Conservation (phyloP, 768 basidiomycete species). For the Calocybe gangraenosa region DNA sequence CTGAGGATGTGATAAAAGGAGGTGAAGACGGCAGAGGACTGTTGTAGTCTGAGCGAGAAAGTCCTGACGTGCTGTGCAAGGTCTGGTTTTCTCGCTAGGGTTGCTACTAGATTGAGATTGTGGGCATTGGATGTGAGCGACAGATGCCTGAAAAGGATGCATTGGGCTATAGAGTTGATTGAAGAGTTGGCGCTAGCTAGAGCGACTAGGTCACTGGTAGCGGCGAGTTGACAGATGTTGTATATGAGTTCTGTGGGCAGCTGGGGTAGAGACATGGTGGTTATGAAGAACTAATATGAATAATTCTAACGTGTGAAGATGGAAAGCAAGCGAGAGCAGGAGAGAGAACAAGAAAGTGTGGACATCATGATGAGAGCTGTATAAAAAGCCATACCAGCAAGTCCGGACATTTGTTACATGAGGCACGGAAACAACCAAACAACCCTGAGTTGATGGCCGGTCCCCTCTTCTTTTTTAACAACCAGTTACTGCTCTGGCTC, state of each 20-base stretch:
- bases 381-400: slow-evolving; percentile 13
- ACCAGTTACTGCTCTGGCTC: no score
- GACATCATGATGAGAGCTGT: slow-evolving; percentile 21
- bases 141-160: slow-evolving; percentile 60
- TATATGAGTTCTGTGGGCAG: slow-evolving; percentile 65
- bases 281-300: slow-evolving; percentile 11
- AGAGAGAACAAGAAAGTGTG: slow-evolving; percentile 13
- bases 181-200: slow-evolving; percentile 40
- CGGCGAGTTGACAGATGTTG: slow-evolving; percentile 33
- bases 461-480: no score
- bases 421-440: slow-evolving; percentile 15
- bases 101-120: slow-evolving; percentile 46
- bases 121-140: slow-evolving; percentile 36
- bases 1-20: slow-evolving; percentile 47
- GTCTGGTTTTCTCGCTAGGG: slow-evolving; percentile 53
- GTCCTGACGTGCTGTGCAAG: slow-evolving; percentile 60
- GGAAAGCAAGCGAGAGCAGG: slow-evolving; percentile 20
- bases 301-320: slow-evolving; percentile 27
- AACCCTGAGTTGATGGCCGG: slow-evolving; percentile 10
- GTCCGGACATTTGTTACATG: slow-evolving; percentile 16
- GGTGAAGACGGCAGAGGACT: slow-evolving; percentile 35
- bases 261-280: slow-evolving; percentile 40
- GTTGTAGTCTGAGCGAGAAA: slow-evolving; percentile 53
- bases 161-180: slow-evolving; percentile 49
- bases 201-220: slow-evolving; percentile 37